Percentiles rank a stretch among this genome's conserved stretches.
These are phyloP conservation scores for Endotrypanum monterogeii DNA, from an alignment of 208 protist species.

Conservation along the genomic window DNA sequence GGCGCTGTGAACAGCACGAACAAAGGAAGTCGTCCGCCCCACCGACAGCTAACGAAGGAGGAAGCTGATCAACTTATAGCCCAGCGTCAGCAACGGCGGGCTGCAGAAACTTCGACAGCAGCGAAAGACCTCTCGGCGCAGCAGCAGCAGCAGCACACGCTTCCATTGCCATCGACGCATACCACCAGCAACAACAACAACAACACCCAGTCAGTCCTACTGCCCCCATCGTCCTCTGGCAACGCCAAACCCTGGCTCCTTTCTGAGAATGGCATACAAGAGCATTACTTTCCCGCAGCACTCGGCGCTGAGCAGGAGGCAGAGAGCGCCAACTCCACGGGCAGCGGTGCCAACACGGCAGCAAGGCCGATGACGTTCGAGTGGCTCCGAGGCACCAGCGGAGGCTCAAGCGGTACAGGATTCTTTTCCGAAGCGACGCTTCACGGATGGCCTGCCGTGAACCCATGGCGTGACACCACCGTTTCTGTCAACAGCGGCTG, in stretches of 20 bases:
- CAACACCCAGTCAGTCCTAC: not conserved
- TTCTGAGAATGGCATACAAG: conserved; percentile 12
- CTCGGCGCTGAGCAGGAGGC: not conserved
- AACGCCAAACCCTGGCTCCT: conserved; percentile 25
- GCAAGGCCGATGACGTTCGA: conserved; percentile 15
- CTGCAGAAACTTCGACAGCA: conserved; percentile 10
- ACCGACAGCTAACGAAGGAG: conserved; percentile 42
- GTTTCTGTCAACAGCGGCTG: not conserved
- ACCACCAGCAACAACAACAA: not conserved
- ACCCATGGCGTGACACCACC: conserved; percentile 14
- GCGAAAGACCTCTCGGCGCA: conserved; percentile 7
- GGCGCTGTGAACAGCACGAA: conserved; percentile 14
- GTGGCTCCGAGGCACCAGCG: conserved; percentile 15
- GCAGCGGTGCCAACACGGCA: not conserved
- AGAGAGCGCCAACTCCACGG: not conserved
- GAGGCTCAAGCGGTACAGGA: not conserved
- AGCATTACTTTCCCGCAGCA: not conserved
- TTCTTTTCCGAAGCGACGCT: not conserved
- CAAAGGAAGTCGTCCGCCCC: conserved; percentile 21
- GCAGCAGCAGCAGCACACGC: conserved; percentile 15
- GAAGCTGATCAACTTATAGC: conserved; percentile 36
- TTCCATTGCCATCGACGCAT: not conserved
- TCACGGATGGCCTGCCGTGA: conserved; percentile 20
- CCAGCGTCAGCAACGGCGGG: conserved; percentile 34
- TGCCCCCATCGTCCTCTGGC: conserved; percentile 2